Evolutionary conservation across 2,329 filamentous ascomycete species (phyloP).

Genomic region (Aspergillus sp.): DNA sequence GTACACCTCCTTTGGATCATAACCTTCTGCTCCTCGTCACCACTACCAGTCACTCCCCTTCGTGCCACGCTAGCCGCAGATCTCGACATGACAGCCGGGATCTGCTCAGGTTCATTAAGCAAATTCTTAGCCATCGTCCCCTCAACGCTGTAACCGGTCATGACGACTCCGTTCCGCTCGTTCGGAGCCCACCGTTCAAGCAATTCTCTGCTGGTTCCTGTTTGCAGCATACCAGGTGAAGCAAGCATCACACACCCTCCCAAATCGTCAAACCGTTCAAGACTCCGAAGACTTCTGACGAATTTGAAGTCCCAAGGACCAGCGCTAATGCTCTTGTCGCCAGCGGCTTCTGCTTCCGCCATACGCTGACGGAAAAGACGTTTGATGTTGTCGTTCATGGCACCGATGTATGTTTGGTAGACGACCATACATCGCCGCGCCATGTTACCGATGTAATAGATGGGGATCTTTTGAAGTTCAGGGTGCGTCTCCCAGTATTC

Average conservation of each 20-base stretch:
- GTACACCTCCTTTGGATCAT: constrained; percentile 91
- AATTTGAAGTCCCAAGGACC: constrained; percentile 96
- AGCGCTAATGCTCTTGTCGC: constrained; percentile 61
- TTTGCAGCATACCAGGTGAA: constrained; percentile 96
- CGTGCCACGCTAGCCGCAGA: constrained; percentile 46
- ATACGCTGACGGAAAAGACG: constrained; percentile 87
- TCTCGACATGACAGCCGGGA: constrained; percentile 85
- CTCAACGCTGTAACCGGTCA: constrained; percentile 97
- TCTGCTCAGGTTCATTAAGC: constrained; percentile 88
- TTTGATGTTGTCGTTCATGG: constrained; percentile 99
- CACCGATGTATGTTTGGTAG: constrained; percentile 95
- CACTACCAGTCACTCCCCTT: constrained; percentile 55
- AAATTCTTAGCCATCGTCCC: constrained; percentile 97
- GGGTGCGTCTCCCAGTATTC: constrained; percentile 92
- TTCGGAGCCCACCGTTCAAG: constrained; percentile 94
- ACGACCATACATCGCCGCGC: constrained; percentile 97
- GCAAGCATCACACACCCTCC: constrained; percentile 96
- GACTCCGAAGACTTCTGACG: constrained; percentile 81
- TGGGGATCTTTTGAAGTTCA: constrained; percentile 83
- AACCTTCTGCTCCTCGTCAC: constrained; percentile 69
- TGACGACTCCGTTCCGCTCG: constrained; percentile 95
- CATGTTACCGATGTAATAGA: constrained; percentile 95
- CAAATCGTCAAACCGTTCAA: constrained; percentile 93
- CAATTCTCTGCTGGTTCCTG: constrained; percentile 84
- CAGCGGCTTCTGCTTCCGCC: constrained; percentile 77